Conservation (phyloP, 768 basidiomycete genomes). For the Rubroboletus satanas region DNA sequence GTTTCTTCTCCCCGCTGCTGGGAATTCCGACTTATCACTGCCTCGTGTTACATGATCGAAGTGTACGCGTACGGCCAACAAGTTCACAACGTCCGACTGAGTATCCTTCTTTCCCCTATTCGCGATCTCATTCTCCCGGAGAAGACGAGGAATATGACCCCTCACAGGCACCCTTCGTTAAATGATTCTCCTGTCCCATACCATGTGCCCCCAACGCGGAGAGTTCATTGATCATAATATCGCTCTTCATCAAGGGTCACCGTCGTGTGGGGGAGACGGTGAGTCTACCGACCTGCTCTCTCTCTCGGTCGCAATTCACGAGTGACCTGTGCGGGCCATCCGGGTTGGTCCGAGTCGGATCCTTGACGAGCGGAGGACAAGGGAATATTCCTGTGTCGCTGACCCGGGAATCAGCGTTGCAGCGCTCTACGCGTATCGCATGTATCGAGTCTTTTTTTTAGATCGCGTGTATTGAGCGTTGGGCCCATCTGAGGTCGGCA, state of each 20-base stretch:
- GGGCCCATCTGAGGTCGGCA: neutral
- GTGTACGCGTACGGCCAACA: neutral
- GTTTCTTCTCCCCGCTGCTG: neutral
- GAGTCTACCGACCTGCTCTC: neutral
- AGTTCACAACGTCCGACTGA: neutral
- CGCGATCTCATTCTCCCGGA: constrained; percentile 2
- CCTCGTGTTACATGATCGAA: constrained; percentile 17
- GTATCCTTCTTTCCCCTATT: constrained; percentile 3
- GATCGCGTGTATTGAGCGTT: neutral
- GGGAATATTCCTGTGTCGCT: neutral
- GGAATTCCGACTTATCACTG: constrained; percentile 1
- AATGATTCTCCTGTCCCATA: constrained; percentile 19
- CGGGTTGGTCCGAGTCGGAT: constrained; percentile 2
- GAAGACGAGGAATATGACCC: constrained; percentile 7
- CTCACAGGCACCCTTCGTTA: constrained; percentile 21
- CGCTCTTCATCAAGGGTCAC: constrained; percentile 2
- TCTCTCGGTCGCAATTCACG: neutral
- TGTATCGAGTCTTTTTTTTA: neutral
- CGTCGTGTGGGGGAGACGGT: constrained; percentile 8
- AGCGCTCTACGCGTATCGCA: neutral
- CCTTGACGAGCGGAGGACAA: neutral
- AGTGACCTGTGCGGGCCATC: neutral
- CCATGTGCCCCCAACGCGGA: constrained; percentile 9
- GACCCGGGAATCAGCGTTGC: neutral
- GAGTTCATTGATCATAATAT: constrained; percentile 1